phyloP scores from a whole-genome alignment of 2,329 filamentous ascomycete genomes.

The Monilinia fructigena region DNA sequence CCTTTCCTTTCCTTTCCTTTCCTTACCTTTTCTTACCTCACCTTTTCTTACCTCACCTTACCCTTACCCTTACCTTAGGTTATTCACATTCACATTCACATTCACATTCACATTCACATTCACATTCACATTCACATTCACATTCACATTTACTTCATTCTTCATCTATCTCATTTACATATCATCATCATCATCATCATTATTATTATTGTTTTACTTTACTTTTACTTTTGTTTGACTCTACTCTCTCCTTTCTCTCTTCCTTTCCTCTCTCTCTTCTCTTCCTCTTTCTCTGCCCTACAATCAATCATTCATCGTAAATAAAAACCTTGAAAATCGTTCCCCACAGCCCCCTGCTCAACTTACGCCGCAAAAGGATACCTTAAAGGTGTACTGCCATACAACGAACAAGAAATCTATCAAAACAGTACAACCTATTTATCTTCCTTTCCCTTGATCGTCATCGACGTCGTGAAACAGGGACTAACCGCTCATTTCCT shows the following conservation, averaged over 20 bases:
- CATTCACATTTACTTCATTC: background rate
- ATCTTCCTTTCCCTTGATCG: conserved; percentile 22
- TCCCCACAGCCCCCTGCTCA: conserved; percentile 15
- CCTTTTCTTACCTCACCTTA: background rate
- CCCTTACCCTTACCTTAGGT: background rate
- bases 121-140: no score
- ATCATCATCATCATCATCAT: no score
- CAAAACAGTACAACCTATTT: conserved; percentile 16
- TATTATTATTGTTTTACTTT: no score
- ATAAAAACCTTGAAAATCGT: background rate
- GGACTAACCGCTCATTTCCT: conserved; percentile 24
- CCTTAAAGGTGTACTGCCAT: conserved; percentile 8
- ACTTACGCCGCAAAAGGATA: conserved; percentile 9
- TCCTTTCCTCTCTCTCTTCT: background rate
- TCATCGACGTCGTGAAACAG: conserved; percentile 24
- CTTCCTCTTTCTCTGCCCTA: conserved; percentile 16
- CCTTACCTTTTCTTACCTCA: background rate
- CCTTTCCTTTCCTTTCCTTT: background rate
- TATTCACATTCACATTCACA: no score
- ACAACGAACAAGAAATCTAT: conserved; percentile 12
- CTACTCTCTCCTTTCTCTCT: background rate
- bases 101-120: background rate
- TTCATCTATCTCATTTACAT: no score
- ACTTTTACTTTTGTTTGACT: background rate
- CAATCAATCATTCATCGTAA: background rate